These are phyloP conservation scores for Monosporozyma aerobia DNA, from an alignment of 805 yeast genomes.

Conservation along the genomic window DNA sequence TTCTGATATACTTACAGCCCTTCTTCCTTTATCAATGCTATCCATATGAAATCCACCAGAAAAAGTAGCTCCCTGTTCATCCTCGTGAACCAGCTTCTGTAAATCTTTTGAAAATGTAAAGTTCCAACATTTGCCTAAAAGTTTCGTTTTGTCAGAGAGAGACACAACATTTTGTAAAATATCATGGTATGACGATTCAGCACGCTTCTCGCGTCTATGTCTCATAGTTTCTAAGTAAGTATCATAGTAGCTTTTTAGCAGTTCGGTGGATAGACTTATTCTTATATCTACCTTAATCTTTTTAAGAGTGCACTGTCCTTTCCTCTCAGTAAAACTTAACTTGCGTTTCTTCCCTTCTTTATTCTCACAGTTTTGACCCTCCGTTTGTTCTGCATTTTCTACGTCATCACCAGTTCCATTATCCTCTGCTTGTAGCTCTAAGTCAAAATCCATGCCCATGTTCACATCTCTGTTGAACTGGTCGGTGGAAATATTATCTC, in stretches of 20 bases:
- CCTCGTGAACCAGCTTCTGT: neutral
- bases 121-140: slow-evolving; percentile 11
- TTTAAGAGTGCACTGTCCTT: neutral
- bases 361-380: neutral
- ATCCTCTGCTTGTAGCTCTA: slow-evolving; percentile 1
- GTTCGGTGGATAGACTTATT: slow-evolving; percentile 21
- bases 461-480: neutral
- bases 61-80: neutral
- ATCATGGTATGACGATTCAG: neutral
- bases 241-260: slow-evolving; percentile 16
- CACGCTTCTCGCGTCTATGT: neutral
- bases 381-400: neutral
- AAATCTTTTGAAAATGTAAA: slow-evolving; percentile 2
- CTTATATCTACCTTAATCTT: slow-evolving; percentile 14
- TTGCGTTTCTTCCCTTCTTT: neutral
- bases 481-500: neutral
- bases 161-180: neutral
- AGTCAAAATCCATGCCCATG: slow-evolving; percentile 7
- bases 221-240: slow-evolving; percentile 18
- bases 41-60: neutral
- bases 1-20: neutral
- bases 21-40: slow-evolving; percentile 12
- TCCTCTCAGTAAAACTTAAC: neutral
- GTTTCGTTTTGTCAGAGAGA: neutral
- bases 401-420: neutral